Evolutionary conservation across 345 rosid species (phyloP).

Genomic region (Boechera divaricarpa): DNA sequence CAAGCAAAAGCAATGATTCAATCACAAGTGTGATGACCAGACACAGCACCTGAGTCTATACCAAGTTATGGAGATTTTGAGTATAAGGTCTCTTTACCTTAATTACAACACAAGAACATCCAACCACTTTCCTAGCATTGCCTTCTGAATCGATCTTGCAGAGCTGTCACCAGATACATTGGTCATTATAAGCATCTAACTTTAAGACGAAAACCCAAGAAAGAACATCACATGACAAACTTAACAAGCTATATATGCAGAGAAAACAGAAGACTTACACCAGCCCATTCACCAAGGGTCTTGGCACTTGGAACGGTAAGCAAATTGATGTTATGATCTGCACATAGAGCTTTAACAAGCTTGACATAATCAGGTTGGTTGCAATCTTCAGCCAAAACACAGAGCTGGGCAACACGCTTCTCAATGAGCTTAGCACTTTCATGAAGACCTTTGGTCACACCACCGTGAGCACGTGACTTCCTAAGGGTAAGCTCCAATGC

Average conservation of each 20-base stretch:
- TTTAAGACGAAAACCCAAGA: not conserved
- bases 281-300: slow-evolving; percentile 90
- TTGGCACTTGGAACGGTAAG: slow-evolving; percentile 71
- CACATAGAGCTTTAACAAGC: slow-evolving; percentile 74
- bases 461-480: slow-evolving; percentile 72
- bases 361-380: slow-evolving; percentile 76
- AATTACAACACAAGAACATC: slow-evolving; percentile 76
- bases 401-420: slow-evolving; percentile 72
- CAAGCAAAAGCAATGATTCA: slow-evolving; percentile 13
- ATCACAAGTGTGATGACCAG: not conserved
- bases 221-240: not conserved
- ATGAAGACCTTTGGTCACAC: slow-evolving; percentile 69
- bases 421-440: slow-evolving; percentile 80
- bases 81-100: slow-evolving; percentile 52
- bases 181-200: not conserved
- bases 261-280: slow-evolving; percentile 56
- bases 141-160: slow-evolving; percentile 87
- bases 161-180: slow-evolving; percentile 48
- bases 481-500: slow-evolving; percentile 71
- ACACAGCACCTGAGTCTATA: not conserved
- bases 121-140: slow-evolving; percentile 82
- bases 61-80: not conserved
- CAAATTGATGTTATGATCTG: slow-evolving; percentile 66
- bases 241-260: not conserved
- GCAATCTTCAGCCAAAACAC: slow-evolving; percentile 82